A percentile compares a stretch with the other conserved stretches of the same genome.
These are phyloP conservation scores for Sclerotinia nivalis DNA, from an alignment of 2,329 filamentous ascomycete genomes.

Conservation along the genomic window DNA sequence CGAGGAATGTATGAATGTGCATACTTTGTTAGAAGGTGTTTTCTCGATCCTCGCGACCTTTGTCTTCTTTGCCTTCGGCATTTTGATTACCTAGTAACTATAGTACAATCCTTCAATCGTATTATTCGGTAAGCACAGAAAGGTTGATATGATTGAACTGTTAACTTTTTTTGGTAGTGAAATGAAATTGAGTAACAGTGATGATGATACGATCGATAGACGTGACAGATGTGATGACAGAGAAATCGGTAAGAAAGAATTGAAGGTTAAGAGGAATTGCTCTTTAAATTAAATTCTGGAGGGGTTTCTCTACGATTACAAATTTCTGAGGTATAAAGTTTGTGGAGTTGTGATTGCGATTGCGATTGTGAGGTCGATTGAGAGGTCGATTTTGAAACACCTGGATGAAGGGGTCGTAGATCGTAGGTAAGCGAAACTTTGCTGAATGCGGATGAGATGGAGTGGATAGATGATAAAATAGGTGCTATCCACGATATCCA, in stretches of 20 bases:
- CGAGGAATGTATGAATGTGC: background rate
- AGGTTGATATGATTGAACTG: background rate
- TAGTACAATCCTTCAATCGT: background rate
- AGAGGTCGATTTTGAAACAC: background rate
- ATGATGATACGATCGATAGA: background rate
- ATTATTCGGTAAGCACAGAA: background rate
- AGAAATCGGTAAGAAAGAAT: background rate
- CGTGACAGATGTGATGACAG: background rate
- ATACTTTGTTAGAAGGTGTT: background rate
- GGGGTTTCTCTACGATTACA: no score
- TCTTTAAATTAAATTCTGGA: no score
- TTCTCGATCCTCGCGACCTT: background rate
- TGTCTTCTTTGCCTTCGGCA: background rate
- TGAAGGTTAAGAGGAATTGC: background rate
- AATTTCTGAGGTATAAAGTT: background rate
- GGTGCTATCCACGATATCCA: background rate
- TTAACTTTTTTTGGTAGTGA: background rate
- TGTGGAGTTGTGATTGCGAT: no score
- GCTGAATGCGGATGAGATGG: background rate
- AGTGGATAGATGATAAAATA: background rate
- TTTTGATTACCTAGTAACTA: background rate
- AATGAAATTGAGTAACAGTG: background rate
- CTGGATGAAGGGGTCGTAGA: conserved; percentile 7
- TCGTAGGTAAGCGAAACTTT: conserved; percentile 4
- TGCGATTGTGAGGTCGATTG: background rate